Evolutionary conservation across 2,329 filamentous ascomycete genomes (phyloP).

Genomic region (Ceratocystis cubensis): DNA sequence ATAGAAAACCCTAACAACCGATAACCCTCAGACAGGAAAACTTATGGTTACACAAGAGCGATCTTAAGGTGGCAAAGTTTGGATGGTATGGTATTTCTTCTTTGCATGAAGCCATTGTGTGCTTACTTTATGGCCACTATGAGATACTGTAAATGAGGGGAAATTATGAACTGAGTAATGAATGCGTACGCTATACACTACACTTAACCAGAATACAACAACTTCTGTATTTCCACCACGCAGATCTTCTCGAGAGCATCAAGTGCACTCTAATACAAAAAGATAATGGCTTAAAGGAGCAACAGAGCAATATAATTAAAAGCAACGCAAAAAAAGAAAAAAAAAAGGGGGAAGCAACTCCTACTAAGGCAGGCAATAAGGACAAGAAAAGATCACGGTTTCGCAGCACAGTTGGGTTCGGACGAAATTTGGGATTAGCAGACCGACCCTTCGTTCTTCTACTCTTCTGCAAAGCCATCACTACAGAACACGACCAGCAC

Average conservation of each 20-base stretch:
- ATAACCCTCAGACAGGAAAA: background rate
- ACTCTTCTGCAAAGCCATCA: constrained; percentile 16
- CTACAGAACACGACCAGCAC: constrained; percentile 63
- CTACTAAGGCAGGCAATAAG: background rate
- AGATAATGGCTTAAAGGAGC: background rate
- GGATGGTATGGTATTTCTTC: no score
- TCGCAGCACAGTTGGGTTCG: background rate
- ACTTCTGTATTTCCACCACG: no score
- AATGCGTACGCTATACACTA: no score
- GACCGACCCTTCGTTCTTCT: background rate
- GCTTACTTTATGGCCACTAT: no score
- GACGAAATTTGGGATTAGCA: background rate
- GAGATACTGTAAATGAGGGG: no score
- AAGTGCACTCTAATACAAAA: background rate
- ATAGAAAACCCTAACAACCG: background rate
- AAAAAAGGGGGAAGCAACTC: constrained; percentile 22
- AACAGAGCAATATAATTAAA: constrained; percentile 9
- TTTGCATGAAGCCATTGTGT: no score
- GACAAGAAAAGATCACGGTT: background rate
- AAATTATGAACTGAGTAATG: no score
- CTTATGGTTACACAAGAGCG: background rate
- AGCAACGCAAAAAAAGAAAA: constrained; percentile 22
- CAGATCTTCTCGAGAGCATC: background rate
- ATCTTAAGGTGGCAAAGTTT: background rate
- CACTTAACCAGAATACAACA: no score